Base-by-base conservation (phyloP, 2,329 filamentous ascomycete species). In the Colletotrichum eleusines region DNA sequence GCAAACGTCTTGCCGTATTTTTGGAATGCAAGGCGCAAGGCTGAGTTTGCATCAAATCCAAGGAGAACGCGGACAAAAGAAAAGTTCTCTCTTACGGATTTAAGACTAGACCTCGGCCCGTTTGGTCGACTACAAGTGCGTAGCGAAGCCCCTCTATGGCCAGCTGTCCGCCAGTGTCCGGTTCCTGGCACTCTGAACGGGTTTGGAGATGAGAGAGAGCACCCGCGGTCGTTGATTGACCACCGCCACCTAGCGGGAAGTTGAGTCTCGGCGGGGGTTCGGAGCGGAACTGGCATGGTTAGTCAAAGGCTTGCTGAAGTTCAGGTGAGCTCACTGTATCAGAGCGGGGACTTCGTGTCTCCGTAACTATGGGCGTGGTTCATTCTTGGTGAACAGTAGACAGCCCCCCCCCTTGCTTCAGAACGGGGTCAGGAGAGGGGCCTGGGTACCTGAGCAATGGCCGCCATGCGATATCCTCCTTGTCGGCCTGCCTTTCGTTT, bases 391-490 rank as follows among this genome's bases (percentile, higher is more conserved):
- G 53, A 35, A 31, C 54, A 54, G 58, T 51, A 33, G 40, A 23
- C 20, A 44, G 42, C 1, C 2, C 18, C 20, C 18, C 20, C 69
- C 69, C 59, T 63, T 69, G 58, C 58, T 68, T 69, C 33, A 28
- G 28, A n/a, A 71, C 64, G 69, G 59, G 60, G 53, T 53, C 31
- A 20, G 59, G 69, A 46, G 46, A 44, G 20, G 64, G 58, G 16
- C 33, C 33, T 33, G 46, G 42, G 63, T 40, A 40, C 53, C 33
- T 57, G n/a, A 12, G 48, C 38, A 67, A 31, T 35, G 59, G 33
- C 53, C 46, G 33, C 44, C 46, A 35, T 54, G 53, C 63, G 26
- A 57, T 51, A 63, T 58, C 46, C 58, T 60, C 31, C 28, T 51
- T 46, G 58, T 69, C 38, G 33, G 65, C 44, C 31, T 42, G 63